A percentile compares a stretch with the other conserved stretches of the same genome.
These are phyloP conservation scores for Chrysopogon serrulatus DNA, from an alignment of 176 grass and related monocot species.

Conservation along the genomic window DNA sequence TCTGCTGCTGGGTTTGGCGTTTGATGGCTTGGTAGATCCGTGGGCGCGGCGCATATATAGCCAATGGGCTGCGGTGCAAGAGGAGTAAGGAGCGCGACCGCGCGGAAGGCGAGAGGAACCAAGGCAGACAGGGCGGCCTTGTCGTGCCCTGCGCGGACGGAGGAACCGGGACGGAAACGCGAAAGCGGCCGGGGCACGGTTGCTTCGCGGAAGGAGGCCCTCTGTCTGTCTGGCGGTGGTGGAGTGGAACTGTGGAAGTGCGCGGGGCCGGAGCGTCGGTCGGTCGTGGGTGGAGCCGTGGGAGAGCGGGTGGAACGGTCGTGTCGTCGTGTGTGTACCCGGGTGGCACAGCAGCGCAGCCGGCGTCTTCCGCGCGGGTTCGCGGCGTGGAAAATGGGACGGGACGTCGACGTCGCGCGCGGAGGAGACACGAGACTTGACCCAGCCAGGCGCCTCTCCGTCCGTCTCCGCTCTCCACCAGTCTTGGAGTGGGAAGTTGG, in stretches of 20 bases:
- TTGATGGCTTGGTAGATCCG: not conserved
- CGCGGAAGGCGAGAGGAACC: not conserved
- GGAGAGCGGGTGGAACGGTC: not conserved
- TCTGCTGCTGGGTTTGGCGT: not conserved
- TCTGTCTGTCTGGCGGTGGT: not conserved
- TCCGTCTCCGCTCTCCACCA: not conserved
- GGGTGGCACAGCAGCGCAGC: not conserved
- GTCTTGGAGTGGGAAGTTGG: slow-evolving; percentile 10
- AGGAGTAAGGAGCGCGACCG: not conserved
- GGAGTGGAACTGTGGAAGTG: not conserved
- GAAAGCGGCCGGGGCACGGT: not conserved
- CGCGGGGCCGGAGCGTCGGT: not conserved
- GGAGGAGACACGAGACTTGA: not conserved
- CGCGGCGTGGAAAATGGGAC: slow-evolving; percentile 9
- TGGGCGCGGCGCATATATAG: slow-evolving; percentile 5
- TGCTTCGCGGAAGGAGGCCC: slow-evolving; percentile 23
- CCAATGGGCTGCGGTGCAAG: not conserved
- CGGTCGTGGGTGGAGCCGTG: not conserved
- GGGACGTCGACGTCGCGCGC: not conserved
- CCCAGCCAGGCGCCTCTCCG: not conserved
- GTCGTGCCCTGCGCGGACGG: not conserved
- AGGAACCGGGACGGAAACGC: not conserved
- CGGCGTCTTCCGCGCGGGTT: not conserved
- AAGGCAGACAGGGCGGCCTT: not conserved
- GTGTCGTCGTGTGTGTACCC: not conserved